Percentiles rank a stretch among this genome's conserved stretches.
These are phyloP conservation scores for Gautieria morchelliformis DNA, from an alignment of 768 basidiomycete genomes.

Conservation along the genomic window DNA sequence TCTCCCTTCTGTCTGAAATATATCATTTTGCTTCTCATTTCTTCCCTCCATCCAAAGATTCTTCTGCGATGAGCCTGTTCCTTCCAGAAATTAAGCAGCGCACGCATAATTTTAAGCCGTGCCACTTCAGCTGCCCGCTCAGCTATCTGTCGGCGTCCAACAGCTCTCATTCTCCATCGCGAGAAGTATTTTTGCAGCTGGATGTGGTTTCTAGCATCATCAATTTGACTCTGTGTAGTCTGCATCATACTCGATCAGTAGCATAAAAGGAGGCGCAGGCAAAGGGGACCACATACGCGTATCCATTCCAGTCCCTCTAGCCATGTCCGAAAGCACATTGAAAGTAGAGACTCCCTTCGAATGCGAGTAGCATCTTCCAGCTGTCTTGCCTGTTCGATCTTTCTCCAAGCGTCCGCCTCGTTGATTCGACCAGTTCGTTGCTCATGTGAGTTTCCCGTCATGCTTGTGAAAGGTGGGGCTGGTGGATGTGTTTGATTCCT, in stretches of 20 bases:
- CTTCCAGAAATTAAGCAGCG: slow-evolving; percentile 44
- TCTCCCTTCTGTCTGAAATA: slow-evolving; percentile 48
- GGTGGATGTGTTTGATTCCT: slow-evolving; percentile 18
- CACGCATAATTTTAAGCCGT: slow-evolving; percentile 34
- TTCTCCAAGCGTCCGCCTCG: slow-evolving; percentile 72
- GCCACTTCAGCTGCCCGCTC: slow-evolving; percentile 35
- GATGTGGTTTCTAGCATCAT: slow-evolving; percentile 57
- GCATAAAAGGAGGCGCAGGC: not conserved
- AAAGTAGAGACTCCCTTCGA: slow-evolving; percentile 50
- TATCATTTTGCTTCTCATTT: slow-evolving; percentile 66
- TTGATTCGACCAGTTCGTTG: not conserved
- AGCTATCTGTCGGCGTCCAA: slow-evolving; percentile 28
- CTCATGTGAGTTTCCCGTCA: not conserved
- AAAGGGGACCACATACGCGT: slow-evolving; percentile 38
- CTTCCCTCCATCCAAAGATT: slow-evolving; percentile 52
- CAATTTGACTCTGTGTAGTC: slow-evolving; percentile 66
- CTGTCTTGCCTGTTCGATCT: slow-evolving; percentile 58
- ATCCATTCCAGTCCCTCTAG: slow-evolving; percentile 62
- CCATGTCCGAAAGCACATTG: slow-evolving; percentile 74
- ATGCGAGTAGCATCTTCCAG: slow-evolving; percentile 66
- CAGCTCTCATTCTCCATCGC: slow-evolving; percentile 45
- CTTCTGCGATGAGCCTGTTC: slow-evolving; percentile 41
- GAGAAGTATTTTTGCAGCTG: slow-evolving; percentile 49
- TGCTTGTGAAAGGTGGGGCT: not conserved
- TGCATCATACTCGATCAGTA: slow-evolving; percentile 20